These are phyloP conservation scores for Hemisphaericaspora subhashii DNA, from an alignment of 1,139 yeast genomes.

Conservation along the genomic window DNA sequence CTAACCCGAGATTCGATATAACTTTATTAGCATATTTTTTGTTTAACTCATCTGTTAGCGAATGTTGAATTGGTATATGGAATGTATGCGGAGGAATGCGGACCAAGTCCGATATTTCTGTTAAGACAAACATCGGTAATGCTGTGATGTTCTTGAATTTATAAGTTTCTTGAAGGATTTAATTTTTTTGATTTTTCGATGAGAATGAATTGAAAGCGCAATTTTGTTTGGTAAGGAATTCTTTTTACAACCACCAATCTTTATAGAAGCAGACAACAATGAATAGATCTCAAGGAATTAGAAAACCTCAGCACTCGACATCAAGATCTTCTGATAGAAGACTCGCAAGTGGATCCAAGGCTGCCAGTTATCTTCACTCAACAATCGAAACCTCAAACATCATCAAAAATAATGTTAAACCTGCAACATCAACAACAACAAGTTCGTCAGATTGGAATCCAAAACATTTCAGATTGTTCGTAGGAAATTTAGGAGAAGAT, in stretches of 20 bases:
- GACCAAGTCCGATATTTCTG: conserved; percentile 78
- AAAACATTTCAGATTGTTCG: conserved; percentile 68
- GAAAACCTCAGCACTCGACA: conserved; percentile 12
- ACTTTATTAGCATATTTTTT: conserved; percentile 83
- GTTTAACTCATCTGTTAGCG: conserved; percentile 79
- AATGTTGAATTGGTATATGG: conserved; percentile 64
- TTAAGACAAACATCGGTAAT: conserved; percentile 71
- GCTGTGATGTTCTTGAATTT: no score
- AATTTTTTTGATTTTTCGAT: not conserved
- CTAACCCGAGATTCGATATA: conserved; percentile 79
- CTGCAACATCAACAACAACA: conserved; percentile 33
- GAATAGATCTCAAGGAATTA: conserved; percentile 12
- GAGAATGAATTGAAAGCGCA: not conserved
- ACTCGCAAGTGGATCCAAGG: conserved; percentile 47
- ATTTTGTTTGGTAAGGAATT: not conserved
- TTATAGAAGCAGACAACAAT: conserved; percentile 1
- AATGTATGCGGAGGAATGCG: conserved; percentile 88
- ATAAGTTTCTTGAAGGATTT: no score
- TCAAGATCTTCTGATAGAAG: conserved; percentile 51
- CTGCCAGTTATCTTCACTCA: conserved; percentile 41
- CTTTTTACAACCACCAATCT: no score
- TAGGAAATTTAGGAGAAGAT: conserved; percentile 72
- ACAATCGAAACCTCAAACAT: conserved; percentile 8
- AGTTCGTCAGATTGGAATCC: conserved; percentile 54
- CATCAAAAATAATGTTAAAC: conserved; percentile 1